These are phyloP conservation scores for Microthlaspi erraticum DNA, from an alignment of 345 rosid species.

Conservation along the genomic window DNA sequence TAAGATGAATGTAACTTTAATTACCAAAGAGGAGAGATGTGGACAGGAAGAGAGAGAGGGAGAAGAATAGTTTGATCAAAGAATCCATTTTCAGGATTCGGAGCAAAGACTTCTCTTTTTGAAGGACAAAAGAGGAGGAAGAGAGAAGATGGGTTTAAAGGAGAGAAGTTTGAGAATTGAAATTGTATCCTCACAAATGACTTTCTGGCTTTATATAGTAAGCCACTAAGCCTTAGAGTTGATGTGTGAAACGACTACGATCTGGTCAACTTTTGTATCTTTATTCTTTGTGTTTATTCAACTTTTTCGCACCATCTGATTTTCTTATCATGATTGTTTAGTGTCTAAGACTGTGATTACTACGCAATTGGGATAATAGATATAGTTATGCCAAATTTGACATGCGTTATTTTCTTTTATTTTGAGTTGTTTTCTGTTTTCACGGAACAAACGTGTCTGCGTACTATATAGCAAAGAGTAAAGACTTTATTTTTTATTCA, in stretches of 20 bases:
- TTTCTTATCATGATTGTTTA: neutral
- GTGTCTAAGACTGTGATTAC: constrained; percentile 1
- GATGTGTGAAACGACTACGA: constrained; percentile 25
- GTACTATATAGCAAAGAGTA: neutral
- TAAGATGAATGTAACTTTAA: neutral
- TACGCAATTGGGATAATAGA: constrained; percentile 4
- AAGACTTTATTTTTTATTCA: neutral
- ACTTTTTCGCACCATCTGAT: constrained; percentile 7
- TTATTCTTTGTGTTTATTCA: constrained; percentile 23
- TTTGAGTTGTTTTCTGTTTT: neutral
- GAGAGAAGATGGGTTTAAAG: constrained; percentile 12
- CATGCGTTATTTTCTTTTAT: neutral
- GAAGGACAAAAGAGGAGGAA: neutral
- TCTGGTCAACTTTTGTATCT: constrained; percentile 35
- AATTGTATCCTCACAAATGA: constrained; percentile 25
- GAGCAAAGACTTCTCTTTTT: constrained; percentile 26
- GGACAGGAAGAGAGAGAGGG: constrained; percentile 15
- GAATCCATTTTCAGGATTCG: constrained; percentile 42
- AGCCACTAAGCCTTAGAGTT: constrained; percentile 23
- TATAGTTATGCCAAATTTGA: neutral
- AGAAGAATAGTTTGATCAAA: constrained; percentile 40
- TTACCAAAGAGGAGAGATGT: constrained; percentile 30
- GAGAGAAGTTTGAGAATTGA: constrained; percentile 22
- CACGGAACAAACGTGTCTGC: neutral
- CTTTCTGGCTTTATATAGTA: constrained; percentile 28